These are phyloP conservation scores for Catunica adiposa DNA, from an alignment of 2,329 filamentous ascomycete species.

Conservation along the genomic window DNA sequence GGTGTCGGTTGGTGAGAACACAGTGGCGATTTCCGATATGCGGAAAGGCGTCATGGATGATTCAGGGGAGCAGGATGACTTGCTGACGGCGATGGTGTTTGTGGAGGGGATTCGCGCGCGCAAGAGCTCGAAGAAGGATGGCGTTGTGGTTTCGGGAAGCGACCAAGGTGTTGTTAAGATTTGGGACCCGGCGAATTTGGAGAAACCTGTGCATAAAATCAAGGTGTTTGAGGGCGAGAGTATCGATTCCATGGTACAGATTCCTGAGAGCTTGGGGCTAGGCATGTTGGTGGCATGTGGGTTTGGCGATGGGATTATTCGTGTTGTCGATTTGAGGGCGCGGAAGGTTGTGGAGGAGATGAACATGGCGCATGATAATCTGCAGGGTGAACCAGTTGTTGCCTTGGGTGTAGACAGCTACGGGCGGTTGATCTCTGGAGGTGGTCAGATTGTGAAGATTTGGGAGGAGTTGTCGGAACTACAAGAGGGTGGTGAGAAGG, in stretches of 20 bases:
- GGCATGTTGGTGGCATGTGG: conserved; percentile 70
- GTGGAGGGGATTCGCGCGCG: conserved; percentile 60
- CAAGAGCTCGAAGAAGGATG: conserved; percentile 43
- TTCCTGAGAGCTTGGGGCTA: conserved; percentile 22
- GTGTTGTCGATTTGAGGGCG: conserved; percentile 52
- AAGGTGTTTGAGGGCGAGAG: conserved; percentile 39
- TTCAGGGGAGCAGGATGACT: conserved; percentile 90
- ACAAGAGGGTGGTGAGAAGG: conserved; percentile 28
- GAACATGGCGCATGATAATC: conserved; percentile 57
- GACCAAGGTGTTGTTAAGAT: conserved; percentile 70
- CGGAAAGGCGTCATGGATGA: conserved; percentile 70
- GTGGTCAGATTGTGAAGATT: conserved; percentile 71
- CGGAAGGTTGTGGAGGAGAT: conserved; percentile 41
- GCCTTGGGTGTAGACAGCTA: conserved; percentile 70
- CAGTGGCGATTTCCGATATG: conserved; percentile 76
- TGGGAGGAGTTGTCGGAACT: conserved; percentile 66
- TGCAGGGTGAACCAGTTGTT: conserved; percentile 56
- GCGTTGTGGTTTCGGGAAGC: conserved; percentile 59
- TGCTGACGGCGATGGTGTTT: conserved; percentile 67
- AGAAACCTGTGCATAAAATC: conserved; percentile 23
- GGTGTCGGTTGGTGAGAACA: conserved; percentile 84
- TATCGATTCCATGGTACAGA: conserved; percentile 33
- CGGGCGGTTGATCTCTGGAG: conserved; percentile 76
- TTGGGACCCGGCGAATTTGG: conserved; percentile 91
- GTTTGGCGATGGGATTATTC: conserved; percentile 61